Base-by-base conservation (phyloP, 768 basidiomycete genomes). In the Boletus vinaceobasis region DNA sequence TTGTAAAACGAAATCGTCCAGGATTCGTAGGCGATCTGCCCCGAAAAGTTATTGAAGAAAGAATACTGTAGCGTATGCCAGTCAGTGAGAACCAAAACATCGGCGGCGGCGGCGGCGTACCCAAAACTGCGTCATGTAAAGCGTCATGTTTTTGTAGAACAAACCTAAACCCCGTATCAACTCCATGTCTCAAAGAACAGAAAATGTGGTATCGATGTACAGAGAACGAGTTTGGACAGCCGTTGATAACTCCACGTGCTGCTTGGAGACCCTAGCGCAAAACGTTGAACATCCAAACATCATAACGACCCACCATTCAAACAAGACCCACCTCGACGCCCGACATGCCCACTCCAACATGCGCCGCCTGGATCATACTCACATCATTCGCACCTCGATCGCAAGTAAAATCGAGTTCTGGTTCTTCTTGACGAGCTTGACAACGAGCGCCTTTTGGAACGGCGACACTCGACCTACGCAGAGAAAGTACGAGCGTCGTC, bases 61-160 rank as follows among this genome's bases (percentile, higher is more conserved):
- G 97, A 97, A 72, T 85, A 99, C 96, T 98, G 47, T n/a, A 47
- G 36, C 13, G 14, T 23, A 8, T 7, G 5, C 14, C 5, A 9
- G 42, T 64, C 48, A 61, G 54, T 21, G 13, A 2, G 2, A 39
- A 42, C n/a, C 23, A n/a, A 26, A 33, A 7, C 19, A 14, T 15
- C 17, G 5, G 11, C 4, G 29, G 15, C 4, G 6, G 11, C 5
- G 32, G 7, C 13, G 21, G 58, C 81, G 23, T 71, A 94, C 95
- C 94, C 95, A 98, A 71, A 98, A 98, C 58, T 96, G 92, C 23
- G 94, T 97, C 92, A 99, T 93, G 71, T 98, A 98, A 15, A 99
- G 79, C 31, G 88, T 88, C 58, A 98, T 98, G 71, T 99, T 99
- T 71, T 99, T 99, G 79, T 98, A 99, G 76, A 99, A 98, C 1